Percentiles rank a stretch among this genome's conserved stretches.
Evolutionary conservation across 225 moss, liverwort and hornwort species (phyloP).

Genomic region (Rhytidiadelphus loreus): DNA sequence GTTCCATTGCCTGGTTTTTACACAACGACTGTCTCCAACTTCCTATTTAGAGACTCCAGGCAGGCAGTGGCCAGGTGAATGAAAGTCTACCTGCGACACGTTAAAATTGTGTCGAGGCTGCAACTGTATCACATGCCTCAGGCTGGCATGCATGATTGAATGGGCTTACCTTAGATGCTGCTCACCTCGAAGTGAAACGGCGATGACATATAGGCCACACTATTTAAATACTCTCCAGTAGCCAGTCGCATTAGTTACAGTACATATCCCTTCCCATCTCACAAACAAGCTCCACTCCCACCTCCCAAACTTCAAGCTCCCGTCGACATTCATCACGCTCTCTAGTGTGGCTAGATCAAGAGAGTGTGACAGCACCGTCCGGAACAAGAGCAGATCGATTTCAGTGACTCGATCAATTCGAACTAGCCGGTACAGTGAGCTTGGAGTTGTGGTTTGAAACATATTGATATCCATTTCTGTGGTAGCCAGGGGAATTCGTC

Average conservation of each 20-base stretch:
- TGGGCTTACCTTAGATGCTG: background rate
- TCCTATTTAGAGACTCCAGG: background rate
- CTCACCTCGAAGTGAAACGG: background rate
- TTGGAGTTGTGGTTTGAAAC: background rate
- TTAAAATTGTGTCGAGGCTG: background rate
- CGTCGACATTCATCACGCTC: background rate
- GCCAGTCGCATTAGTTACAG: background rate
- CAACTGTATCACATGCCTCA: background rate
- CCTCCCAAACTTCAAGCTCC: background rate
- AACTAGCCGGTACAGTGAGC: background rate
- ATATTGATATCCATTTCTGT: background rate
- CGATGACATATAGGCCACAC: background rate
- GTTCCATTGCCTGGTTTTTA: background rate
- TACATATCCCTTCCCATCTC: background rate
- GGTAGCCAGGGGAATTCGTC: background rate
- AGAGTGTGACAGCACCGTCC: no score
- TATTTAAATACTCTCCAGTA: background rate
- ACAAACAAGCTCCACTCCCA: background rate
- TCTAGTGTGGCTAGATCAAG: background rate
- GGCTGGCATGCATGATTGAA: background rate
- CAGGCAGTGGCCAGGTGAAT: background rate
- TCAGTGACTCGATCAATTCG: background rate
- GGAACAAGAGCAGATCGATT: background rate
- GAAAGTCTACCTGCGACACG: background rate
- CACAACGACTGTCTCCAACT: background rate